Conservation (phyloP, 192 early-diverging fungal species). For the Gryganskiella cystojenkinii region DNA sequence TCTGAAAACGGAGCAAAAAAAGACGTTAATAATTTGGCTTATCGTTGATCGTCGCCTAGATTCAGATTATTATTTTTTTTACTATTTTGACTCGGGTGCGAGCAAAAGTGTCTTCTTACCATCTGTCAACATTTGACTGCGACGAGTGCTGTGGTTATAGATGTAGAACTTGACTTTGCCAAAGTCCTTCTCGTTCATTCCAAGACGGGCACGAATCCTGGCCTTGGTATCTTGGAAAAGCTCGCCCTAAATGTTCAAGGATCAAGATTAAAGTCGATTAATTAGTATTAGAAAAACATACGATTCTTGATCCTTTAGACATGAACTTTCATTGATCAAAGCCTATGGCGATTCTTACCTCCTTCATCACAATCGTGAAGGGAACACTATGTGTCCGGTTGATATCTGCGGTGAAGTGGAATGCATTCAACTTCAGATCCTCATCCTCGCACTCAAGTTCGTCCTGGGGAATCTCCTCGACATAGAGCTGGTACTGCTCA, state of each 20-base stretch:
- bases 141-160: not conserved
- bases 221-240: conserved; percentile 74
- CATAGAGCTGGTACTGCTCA: conserved; percentile 62
- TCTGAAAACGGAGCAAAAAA: conserved; percentile 17
- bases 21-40: too few species aligned
- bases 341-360: conserved; percentile 33
- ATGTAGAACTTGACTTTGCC: conserved; percentile 68
- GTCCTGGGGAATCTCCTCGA: conserved; percentile 67
- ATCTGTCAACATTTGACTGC: conserved; percentile 20
- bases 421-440: conserved; percentile 69
- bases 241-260: conserved; percentile 75
- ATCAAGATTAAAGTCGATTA: not conserved
- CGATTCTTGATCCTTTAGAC: too few species aligned
- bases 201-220: conserved; percentile 75
- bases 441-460: conserved; percentile 42
- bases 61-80: too few species aligned
- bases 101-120: conserved; percentile 15
- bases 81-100: too few species aligned
- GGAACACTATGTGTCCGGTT: conserved; percentile 81
- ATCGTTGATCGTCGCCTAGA: too few species aligned
- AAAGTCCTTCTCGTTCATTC: conserved; percentile 88
- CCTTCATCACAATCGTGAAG: conserved; percentile 78
- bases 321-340: too few species aligned
- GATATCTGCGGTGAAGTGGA: conserved; percentile 83
- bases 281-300: too few species aligned